A percentile compares a stretch with the other conserved stretches of the same genome.
phyloP scores from a whole-genome alignment of 1,139 yeast genomes.

The Saccharomyces uvarum region DNA sequence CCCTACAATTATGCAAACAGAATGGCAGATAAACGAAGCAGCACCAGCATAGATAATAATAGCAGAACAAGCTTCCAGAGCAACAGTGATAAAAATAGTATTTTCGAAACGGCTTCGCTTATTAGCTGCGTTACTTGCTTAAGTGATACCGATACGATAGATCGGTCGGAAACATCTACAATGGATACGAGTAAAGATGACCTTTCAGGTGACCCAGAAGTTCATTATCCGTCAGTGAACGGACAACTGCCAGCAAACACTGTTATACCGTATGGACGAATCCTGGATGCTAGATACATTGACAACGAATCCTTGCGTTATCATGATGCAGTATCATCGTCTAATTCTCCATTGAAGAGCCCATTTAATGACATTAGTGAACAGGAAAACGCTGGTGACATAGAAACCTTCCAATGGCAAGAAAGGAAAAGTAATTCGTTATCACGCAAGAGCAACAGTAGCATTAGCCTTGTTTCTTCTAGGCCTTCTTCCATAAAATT shows the following conservation, averaged over 20 bases:
- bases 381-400: not conserved
- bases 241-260: constrained; percentile 27
- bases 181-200: constrained; percentile 7
- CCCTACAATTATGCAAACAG: not conserved
- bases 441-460: not conserved
- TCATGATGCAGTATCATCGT: not conserved
- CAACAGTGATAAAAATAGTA: constrained; percentile 14
- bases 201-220: constrained; percentile 4
- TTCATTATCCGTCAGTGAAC: constrained; percentile 7
- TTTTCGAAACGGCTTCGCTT: constrained; percentile 28
- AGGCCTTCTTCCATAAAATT: constrained; percentile 6
- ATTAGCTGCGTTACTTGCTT: constrained; percentile 32
- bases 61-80: constrained; percentile 12
- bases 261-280: constrained; percentile 29
- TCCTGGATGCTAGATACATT: constrained; percentile 23
- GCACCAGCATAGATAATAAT: constrained; percentile 14
- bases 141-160: constrained; percentile 17
- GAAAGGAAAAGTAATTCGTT: not conserved
- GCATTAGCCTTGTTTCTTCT: not conserved
- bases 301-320: constrained; percentile 4
- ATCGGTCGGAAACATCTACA: constrained; percentile 1
- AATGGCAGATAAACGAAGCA: constrained; percentile 6
- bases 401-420: not conserved
- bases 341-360: not conserved
- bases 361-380: not conserved